Evolutionary conservation across 176 grass and related monocot genomes (phyloP).

Genomic region (Neostapfia colusana): DNA sequence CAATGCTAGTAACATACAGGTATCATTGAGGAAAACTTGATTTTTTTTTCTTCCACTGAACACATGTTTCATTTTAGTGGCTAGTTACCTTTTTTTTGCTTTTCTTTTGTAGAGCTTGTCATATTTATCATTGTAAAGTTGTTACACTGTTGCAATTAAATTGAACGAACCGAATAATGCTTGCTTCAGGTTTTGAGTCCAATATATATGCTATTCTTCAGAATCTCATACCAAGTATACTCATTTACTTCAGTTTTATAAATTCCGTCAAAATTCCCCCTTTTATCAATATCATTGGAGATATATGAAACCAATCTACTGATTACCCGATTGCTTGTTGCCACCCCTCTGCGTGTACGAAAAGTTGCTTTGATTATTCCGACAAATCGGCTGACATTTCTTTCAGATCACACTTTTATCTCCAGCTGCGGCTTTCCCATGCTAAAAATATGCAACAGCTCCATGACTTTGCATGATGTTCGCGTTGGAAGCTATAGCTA

Average conservation of each 20-base stretch:
- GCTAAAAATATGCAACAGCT: neutral
- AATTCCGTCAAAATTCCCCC: too few relatives aligned
- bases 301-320: too few relatives aligned
- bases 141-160: too few relatives aligned
- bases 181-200: too few relatives aligned
- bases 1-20: constrained; percentile 26
- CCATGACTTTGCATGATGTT: neutral
- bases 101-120: neutral
- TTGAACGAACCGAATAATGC: too few relatives aligned
- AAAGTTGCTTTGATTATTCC: constrained; percentile 8
- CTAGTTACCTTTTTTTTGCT: too few relatives aligned
- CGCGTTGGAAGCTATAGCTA: neutral
- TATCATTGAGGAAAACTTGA: constrained; percentile 34
- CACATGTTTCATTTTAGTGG: constrained; percentile 28
- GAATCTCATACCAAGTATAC: too few relatives aligned
- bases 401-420: constrained; percentile 31
- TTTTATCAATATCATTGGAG: too few relatives aligned
- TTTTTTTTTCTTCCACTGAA: constrained; percentile 1
- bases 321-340: neutral
- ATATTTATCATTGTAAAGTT: neutral
- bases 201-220: too few relatives aligned
- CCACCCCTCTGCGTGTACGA: constrained; percentile 1
- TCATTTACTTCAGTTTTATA: too few relatives aligned
- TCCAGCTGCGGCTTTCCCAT: neutral
- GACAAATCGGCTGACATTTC: constrained; percentile 25